Evolutionary conservation across 768 basidiomycete species (phyloP), one percentile per base, ranked within the genome.

Genomic region (Imleria badia): DNA sequence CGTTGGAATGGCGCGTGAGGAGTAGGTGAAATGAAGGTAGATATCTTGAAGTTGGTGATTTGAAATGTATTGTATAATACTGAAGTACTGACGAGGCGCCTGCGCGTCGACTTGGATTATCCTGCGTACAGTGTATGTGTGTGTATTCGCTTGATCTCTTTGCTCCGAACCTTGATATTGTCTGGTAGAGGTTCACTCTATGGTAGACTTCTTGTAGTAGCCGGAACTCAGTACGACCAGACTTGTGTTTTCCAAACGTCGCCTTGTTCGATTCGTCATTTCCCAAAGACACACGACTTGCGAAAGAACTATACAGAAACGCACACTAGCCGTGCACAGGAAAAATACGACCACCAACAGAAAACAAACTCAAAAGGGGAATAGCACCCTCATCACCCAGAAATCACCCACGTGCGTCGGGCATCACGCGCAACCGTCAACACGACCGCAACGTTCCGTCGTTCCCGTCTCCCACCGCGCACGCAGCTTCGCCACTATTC

Each of bases 401-500:
- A n/a, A n/a, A n/a, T n/a, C n/a, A n/a, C n/a, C n/a, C n/a, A n/a
- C n/a, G n/a, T n/a, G n/a, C n/a, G n/a, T n/a, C n/a, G 6, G 26
- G 26, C 26, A 4, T 26, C 52, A 51, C 7, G 17, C 26, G 12
- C 15, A 19, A 38, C 35, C 30, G 6, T 47, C 54, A 23, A 12
- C 22, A 17, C 13, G 0, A 54, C 33, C 45, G 5, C 33, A 5
- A 35, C 15, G 29, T 8, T 15, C 52, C 6, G 34, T 26, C 23
- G n/a, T 7, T 5, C 52, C 48, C 30, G 42, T 33, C 45, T 65
- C 64, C 64, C 64, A 65, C 36, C 51, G 56, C 29, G 48, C 62
- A 43, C 65, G 56, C 36, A 67, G 26, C 40, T 33, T 67, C 2
- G 65, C 54, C 34, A 65, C 64, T 45, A 64, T 54, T 6, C 64